Base-by-base conservation (phyloP, 345 rosid species). In the Raphanus sativus region DNA sequence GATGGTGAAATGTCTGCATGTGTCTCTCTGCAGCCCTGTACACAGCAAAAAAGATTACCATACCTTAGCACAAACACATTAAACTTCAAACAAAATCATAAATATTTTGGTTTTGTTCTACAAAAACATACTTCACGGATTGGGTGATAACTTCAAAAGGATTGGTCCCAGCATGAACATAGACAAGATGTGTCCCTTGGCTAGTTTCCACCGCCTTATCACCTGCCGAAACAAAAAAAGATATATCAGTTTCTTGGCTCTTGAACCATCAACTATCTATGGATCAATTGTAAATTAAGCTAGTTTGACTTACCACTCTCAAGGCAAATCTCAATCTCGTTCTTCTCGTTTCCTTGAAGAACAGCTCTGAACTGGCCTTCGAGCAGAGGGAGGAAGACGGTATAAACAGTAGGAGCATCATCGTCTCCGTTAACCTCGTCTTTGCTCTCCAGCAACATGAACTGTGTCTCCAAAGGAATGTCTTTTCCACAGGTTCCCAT, bases 331-430 rank as follows among this genome's bases (percentile, higher is more conserved):
- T 95, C 97, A 1, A 95, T 72, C 86, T 91, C 96, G 26, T 87
- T 91, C 75, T 80, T 87, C 38, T 87, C 94, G 52, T 89, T 95
- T 77, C 98, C 99, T 84, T 95, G 99, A 13, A 95, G 83, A 34
- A 86, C 98, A 70, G 98, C 87, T 81, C 99, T 91, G 83, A 95
- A 95, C 65, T 80, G 98, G 86, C 98, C 98, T 80, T 95, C 99
- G 13, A 95, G 97, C 24, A 95, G 89, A 48, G 98, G 98, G 15
- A 95, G 97, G 78, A 95, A 91, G 71, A 92, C 91, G 0, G 94
- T 92, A 82, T 92, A 92, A 73, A 95, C 75, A 33, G 91, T 91
- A 1, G 86, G 81, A 34, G 80, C 74, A 84, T 86, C 89, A 69
- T 82, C 21, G 21, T 21, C 86, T 4, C 78, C 82, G n/a, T 74